Evolutionary conservation across 78 protist genomes (phyloP), one percentile per base, ranked within the genome.

Genomic region (Dictyostelium citrinum): DNA sequence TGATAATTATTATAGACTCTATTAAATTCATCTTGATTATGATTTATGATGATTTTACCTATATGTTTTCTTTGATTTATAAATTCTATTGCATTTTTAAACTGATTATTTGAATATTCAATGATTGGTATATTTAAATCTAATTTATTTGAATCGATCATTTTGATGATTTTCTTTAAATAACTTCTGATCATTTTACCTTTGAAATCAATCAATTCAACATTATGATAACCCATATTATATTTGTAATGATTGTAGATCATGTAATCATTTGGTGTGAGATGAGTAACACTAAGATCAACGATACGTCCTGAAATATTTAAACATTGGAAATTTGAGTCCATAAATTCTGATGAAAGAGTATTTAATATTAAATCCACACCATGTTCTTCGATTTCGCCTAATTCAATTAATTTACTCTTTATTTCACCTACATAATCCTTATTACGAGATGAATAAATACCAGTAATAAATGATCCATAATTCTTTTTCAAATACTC

Each of bases 31-130:
- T 24, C 71, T 61, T 61, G 71, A 61, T 9, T 4, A 49, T 70
- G 79, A 33, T 85, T 71, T 12, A 85, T 72, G 1, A 85, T 55
- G 0, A 85, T 61, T 70, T 85, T 85, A 37, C 91, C 91, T 29
- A 85, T 85, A n/a, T 85, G 91, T 20, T 39, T 58, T 14, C 91
- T 16, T 29, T 85, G 41, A 61, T 46, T 61, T 2, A 85, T 35
- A 37, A 67, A 61, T 41, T 85, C 83, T 20, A 85, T 10, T 11
- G 91, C 91, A 5, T 16, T 14, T 35, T 37, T 58, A 6, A 49
- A 16, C 14, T 49, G 41, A 3, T 14, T 1, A 14, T 16, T 16
- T 78, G 43, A 16, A 46, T 29, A 78, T 27, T 35, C 83, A 12
- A 16, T 49, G 7, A 78, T 78, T 29, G 83, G 83, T 27, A 74